Conservation (phyloP, 495 filamentous ascomycete species). For the Penicillium nucicola region DNA sequence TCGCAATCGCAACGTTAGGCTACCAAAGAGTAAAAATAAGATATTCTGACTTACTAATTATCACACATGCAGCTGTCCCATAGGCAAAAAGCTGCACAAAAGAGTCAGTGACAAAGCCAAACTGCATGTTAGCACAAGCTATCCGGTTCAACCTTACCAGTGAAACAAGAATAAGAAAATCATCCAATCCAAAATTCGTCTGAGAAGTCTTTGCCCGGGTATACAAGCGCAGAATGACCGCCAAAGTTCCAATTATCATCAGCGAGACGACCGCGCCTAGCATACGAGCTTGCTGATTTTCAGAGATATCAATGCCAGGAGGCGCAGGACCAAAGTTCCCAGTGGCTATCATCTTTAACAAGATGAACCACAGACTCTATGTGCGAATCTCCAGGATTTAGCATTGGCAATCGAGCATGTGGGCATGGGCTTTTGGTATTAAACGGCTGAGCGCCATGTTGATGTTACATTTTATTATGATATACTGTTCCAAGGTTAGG, state of each 20-base stretch:
- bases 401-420: too few relatives aligned
- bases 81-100: not conserved
- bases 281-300: conserved; percentile 4
- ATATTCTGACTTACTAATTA: not conserved
- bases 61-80: conserved; percentile 1
- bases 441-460: too few relatives aligned
- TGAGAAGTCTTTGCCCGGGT: not conserved
- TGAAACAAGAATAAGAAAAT: conserved; percentile 6
- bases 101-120: not conserved
- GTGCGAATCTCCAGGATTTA: too few relatives aligned
- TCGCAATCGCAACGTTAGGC: not conserved
- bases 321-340: conserved; percentile 10
- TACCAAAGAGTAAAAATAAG: not conserved
- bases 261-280: conserved; percentile 9
- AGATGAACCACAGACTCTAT: not conserved
- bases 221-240: conserved; percentile 5
- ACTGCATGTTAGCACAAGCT: not conserved
- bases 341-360: not conserved
- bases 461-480: not conserved
- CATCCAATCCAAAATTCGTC: conserved; percentile 8
- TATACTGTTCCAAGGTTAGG: not conserved
- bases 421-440: too few relatives aligned
- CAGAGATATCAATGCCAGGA: conserved; percentile 2
- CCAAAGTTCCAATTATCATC: conserved; percentile 2
- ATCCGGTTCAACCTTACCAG: conserved; percentile 9